Percentiles rank a stretch among this genome's conserved stretches.
Evolutionary conservation across 352 stramenopile species (phyloP).

Genomic region (Globisporangium ultimum): DNA sequence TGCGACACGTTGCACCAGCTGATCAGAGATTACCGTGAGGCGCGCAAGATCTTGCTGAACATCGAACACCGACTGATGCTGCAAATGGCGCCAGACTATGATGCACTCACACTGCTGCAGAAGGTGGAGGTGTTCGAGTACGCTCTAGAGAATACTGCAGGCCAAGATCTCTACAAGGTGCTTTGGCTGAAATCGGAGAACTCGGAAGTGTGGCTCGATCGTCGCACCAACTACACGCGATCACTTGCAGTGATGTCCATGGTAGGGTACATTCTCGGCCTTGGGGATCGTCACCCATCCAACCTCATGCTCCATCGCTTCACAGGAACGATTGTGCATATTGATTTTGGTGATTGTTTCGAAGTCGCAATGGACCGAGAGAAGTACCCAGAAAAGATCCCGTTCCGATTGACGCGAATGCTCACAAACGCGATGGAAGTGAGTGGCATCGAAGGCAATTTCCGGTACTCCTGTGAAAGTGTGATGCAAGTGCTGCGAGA

Average conservation of each 20-base stretch:
- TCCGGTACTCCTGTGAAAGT: slow-evolving; percentile 95
- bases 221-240: slow-evolving; percentile 96
- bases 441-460: slow-evolving; percentile 98
- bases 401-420: slow-evolving; percentile 99
- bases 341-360: slow-evolving; percentile 97
- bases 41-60: slow-evolving; percentile 90
- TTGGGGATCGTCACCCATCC: slow-evolving; percentile 98
- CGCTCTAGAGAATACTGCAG: slow-evolving; percentile 90
- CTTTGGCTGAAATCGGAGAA: slow-evolving; percentile 95
- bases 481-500: slow-evolving; percentile 97
- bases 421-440: slow-evolving; percentile 99
- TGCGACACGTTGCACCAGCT: slow-evolving; percentile 98
- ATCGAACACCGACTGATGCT: slow-evolving; percentile 92
- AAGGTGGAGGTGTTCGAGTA: slow-evolving; percentile 98
- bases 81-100: slow-evolving; percentile 93
- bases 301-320: slow-evolving; percentile 99
- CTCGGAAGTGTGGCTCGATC: slow-evolving; percentile 98
- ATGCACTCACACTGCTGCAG: slow-evolving; percentile 95
- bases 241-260: slow-evolving; percentile 99
- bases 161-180: slow-evolving; percentile 98
- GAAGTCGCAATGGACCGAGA: slow-evolving; percentile 98
- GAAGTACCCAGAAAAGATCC: slow-evolving; percentile 99
- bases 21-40: slow-evolving; percentile 93
- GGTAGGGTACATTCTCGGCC: slow-evolving; percentile 97
- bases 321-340: slow-evolving; percentile 97